Evolutionary conservation across 2,329 filamentous ascomycete species (phyloP), one percentile per base, ranked within the genome.

Genomic region (Esteya vermicola): DNA sequence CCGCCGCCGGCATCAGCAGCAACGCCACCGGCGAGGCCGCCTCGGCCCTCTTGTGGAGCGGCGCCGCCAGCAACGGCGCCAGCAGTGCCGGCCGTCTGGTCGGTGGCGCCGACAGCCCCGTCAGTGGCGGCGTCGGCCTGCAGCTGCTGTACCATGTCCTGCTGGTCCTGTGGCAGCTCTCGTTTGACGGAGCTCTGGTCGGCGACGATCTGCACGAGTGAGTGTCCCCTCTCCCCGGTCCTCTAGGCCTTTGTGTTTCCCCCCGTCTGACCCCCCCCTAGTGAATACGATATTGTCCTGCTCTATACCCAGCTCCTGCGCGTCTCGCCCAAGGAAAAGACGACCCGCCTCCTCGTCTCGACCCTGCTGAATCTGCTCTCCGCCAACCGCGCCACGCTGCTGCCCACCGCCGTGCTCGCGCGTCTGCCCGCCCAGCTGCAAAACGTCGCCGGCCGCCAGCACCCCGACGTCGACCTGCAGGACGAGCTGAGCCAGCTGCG

Each of bases 301-400:
- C 74, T 96, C 33, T 95, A 94, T 59, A 86, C 84, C n/a, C 83
- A 93, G 49, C 78, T 98, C 28, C 70, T 98, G 41, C 81, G 86
- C 40, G 68, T 94, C 32, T 96, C 91, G 3, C 88, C 89, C 33
- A 98, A 98, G 60, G 91, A 96, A 58, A 98, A 98, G 69, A 96
- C 89, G 1, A 96, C 89, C 1, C 79, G 91, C 23, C 72, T 98
- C 40, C 75, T 95, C 34, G 71, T 96, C 33, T 86, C 86, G 9
- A 95, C 89, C 8, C 72, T 98, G 31, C 74, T 81, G 57, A 96
- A 94, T 61, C 77, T 98, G 33, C 75, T 95, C 28, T 65, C 65
- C 33, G 65, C 67, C 45, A 79, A 85, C 67, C 59, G 74, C 63
- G 65, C 82, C 71, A 70, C 82, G 57, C 61, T 79, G 58, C 78